Evolutionary conservation across 2,329 filamentous ascomycete genomes (phyloP).

Genomic region (Cytospora paraplurivora): DNA sequence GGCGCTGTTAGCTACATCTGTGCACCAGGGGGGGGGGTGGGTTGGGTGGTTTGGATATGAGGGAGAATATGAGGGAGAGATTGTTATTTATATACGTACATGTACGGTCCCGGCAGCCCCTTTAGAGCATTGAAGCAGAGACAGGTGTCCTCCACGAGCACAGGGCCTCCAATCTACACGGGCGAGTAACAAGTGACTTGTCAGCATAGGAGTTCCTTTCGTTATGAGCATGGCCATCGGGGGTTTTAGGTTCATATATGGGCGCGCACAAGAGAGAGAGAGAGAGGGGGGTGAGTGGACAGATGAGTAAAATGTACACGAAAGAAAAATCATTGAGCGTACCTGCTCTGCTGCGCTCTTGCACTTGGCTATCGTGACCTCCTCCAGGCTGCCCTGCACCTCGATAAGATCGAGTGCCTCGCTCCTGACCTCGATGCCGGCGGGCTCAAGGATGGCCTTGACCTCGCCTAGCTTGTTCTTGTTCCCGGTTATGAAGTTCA

Average conservation of each 20-base stretch:
- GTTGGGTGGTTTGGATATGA: not conserved
- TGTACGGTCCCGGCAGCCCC: conserved; percentile 93
- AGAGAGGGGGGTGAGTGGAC: conserved; percentile 6
- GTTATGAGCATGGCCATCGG: not conserved
- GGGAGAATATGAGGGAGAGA: too few species aligned
- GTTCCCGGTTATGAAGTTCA: conserved; percentile 98
- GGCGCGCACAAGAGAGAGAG: not conserved
- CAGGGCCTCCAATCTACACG: conserved; percentile 74
- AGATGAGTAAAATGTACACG: not conserved
- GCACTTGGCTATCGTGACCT: conserved; percentile 88
- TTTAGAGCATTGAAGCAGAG: conserved; percentile 89
- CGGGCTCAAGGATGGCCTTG: conserved; percentile 76
- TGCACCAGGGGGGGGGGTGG: not conserved
- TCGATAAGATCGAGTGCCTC: conserved; percentile 81
- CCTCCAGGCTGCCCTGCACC: conserved; percentile 89
- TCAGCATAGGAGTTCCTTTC: not conserved
- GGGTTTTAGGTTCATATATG: too few species aligned
- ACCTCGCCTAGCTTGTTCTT: conserved; percentile 92
- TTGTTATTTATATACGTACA: conserved; percentile 74
- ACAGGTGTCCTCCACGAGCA: conserved; percentile 94
- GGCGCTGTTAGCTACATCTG: not conserved
- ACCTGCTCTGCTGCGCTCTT: conserved; percentile 77
- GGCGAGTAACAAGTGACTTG: not conserved
- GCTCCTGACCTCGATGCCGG: conserved; percentile 68
- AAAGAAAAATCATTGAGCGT: conserved; percentile 5